Evolutionary conservation across 2,329 filamentous ascomycete genomes (phyloP), one percentile per base, ranked within the genome.

Genomic region (Paecilomyces fulvus): DNA sequence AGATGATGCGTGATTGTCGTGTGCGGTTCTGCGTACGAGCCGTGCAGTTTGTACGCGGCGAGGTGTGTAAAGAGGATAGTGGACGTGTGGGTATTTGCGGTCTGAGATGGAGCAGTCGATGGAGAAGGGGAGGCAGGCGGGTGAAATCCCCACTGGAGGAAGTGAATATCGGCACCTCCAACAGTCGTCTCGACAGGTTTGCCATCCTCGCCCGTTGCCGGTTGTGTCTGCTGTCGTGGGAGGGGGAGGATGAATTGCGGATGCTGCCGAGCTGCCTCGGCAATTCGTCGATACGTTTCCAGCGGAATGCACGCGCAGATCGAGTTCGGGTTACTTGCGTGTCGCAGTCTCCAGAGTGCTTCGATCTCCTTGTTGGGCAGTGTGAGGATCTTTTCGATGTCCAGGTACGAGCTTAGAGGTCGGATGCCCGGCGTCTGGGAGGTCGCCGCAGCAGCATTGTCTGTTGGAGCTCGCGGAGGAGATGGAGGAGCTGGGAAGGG

Each of bases 111-210:
- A 4, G 56, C 55, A 11, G 62, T 59, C 5, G 62, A 52, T 17
- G 62, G 58, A 1, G 66, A 61, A 5, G 64, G 59, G 20, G 65
- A 67, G 1, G 80, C 74, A 2, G 79, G 77, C 0, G 85, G 80
- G 58, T 95, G 92, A 73, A 96, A 96, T 0, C 88, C 89, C 90
- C 95, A 99, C 74, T 99, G 92, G 60, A 99, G 75, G 73, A 95
- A 96, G 75, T 99, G 94, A 50, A 99, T 91, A 73, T 97, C 94
- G 51, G 91, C 90, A 53, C 89, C 90, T 51, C 65, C 67, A 20
- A 65, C 73, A 57, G 56, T 64, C 49, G 60, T 70, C 58, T 61
- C 64, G 31, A 60, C 55, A 2, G 63, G 61, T 3, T 60, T 60
- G 3, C 60, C 56, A 5, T 60, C 62, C 51, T 76, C 59, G 4